Base-by-base conservation (phyloP, 1,139 yeast genomes). In the Meyerozyma carpophila region DNA sequence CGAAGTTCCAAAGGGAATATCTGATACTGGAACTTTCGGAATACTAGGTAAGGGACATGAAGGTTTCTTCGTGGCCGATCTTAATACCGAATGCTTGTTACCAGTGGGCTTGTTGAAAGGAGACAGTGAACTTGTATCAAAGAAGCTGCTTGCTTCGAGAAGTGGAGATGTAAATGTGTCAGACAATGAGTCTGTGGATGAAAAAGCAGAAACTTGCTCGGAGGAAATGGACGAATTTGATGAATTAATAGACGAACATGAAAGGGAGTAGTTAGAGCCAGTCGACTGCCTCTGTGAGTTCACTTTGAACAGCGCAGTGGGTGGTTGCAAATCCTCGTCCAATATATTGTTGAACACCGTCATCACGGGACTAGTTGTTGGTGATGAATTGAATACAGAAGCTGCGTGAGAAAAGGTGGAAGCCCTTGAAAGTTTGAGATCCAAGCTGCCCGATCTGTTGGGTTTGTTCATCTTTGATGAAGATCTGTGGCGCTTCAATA, bases 401-500 rank as follows among this genome's bases (percentile, higher is more conserved):
- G 53, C 61, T 41, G 58, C 59, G 42, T 55, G 52, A 8, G 63
- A 53, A 41, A 58, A 56, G 1, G 64, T 58, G 11, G 64, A 55
- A 8, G 58, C 57, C 34, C 61, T 47, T 7, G 54, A 50, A 41
- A 56, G 47, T 39, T 50, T 53, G 13, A 43, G 39, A 29, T 50
- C 52, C 36, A 48, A 41, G 28, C 47, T 37, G 3, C 37, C 37
- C 10, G 37, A 18, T 18, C 26, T 34, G 26, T 8, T 34, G 26
- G 26, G n/a, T 18, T 14, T 11, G 14, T 41, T 45, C 10, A 46
- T 46, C 41, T 44, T 53, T 29, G 62, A 44, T 25, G 47, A 49
- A 6, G 72, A 66, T 46, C 58, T 59, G 46, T 68, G 74, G 37
- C 74, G 56, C 47, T 70, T 70, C 44, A 68, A 55, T 18, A 68